These are phyloP conservation scores for Candida caryicola DNA, from an alignment of 805 yeast genomes.

Conservation along the genomic window DNA sequence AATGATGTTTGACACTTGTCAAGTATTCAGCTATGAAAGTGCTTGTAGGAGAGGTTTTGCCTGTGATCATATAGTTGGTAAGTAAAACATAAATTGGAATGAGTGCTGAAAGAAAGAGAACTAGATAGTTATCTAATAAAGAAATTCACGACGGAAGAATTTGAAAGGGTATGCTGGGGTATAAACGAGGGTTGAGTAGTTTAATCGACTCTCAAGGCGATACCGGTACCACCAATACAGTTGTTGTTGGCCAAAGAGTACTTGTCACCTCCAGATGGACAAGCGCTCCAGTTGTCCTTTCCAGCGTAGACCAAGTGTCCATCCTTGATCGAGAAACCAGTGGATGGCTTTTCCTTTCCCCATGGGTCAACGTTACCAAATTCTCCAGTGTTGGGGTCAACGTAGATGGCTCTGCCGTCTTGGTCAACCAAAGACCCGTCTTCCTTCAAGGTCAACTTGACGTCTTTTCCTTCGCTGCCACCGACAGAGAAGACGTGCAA, in stretches of 20 bases:
- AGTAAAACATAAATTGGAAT: too few species aligned
- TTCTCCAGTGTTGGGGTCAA: slow-evolving; percentile 30
- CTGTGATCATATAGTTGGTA: too few species aligned
- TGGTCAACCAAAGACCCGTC: slow-evolving; percentile 31
- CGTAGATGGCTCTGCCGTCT: slow-evolving; percentile 26
- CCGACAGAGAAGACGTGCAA: slow-evolving; percentile 35
- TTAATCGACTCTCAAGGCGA: slow-evolving; percentile 22
- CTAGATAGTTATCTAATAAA: too few species aligned
- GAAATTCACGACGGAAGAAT: too few species aligned
- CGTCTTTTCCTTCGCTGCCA: slow-evolving; percentile 27
- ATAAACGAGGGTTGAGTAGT: too few species aligned
- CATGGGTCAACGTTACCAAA: slow-evolving; percentile 31
- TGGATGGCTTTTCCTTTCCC: slow-evolving; percentile 31
- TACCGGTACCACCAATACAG: slow-evolving; percentile 28
- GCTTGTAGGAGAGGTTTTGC: too few species aligned
- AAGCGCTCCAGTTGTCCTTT: slow-evolving; percentile 36
- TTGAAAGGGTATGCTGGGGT: too few species aligned
- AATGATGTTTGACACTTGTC: too few species aligned
- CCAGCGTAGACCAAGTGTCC: slow-evolving; percentile 37
- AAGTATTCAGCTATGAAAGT: too few species aligned
- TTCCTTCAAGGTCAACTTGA: slow-evolving; percentile 20
- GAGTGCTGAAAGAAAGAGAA: too few species aligned
- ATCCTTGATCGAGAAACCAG: slow-evolving; percentile 38
- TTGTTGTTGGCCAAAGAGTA: slow-evolving; percentile 24
- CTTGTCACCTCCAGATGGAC: slow-evolving; percentile 27